Evolutionary conservation across 768 basidiomycete species (phyloP).

Genomic region (Boletus sp.): DNA sequence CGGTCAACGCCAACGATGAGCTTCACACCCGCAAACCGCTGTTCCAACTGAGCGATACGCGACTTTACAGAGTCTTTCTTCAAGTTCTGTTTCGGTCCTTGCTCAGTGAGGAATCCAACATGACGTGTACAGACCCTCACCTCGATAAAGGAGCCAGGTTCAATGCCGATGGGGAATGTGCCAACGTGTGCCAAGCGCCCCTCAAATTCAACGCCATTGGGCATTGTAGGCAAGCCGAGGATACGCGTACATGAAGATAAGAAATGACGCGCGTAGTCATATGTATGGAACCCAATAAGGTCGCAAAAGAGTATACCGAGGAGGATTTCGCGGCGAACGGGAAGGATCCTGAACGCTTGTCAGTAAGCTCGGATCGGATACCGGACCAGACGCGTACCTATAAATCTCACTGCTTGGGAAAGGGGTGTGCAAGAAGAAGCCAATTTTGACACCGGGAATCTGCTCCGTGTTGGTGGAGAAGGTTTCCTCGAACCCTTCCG

Average conservation of each 20-base stretch:
- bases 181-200: constrained; percentile 95
- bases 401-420: constrained; percentile 99
- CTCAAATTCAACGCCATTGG: constrained; percentile 95
- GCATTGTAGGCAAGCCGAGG: constrained; percentile 92
- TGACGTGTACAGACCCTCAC: constrained; percentile 34
- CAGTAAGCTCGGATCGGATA: constrained; percentile 8
- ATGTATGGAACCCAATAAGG: constrained; percentile 98
- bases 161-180: constrained; percentile 99
- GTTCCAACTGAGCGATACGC: constrained; percentile 78
- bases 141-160: constrained; percentile 87
- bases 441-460: constrained; percentile 81
- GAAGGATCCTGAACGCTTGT: constrained; percentile 67
- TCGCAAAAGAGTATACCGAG: constrained; percentile 95
- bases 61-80: constrained; percentile 75
- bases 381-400: constrained; percentile 52
- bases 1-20: constrained; percentile 98
- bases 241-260: constrained; percentile 97
- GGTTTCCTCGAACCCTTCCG: constrained; percentile 62
- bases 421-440: constrained; percentile 97
- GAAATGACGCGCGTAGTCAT: constrained; percentile 99
- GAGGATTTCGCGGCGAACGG: constrained; percentile 96
- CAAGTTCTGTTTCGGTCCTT: constrained; percentile 54
- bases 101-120: constrained; percentile 1
- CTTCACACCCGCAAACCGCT: constrained; percentile 90
- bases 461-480: constrained; percentile 35